Evolutionary conservation across 169 alveolate species (phyloP), one percentile per base, ranked within the genome.

Genomic region (Plasmodium inui): DNA sequence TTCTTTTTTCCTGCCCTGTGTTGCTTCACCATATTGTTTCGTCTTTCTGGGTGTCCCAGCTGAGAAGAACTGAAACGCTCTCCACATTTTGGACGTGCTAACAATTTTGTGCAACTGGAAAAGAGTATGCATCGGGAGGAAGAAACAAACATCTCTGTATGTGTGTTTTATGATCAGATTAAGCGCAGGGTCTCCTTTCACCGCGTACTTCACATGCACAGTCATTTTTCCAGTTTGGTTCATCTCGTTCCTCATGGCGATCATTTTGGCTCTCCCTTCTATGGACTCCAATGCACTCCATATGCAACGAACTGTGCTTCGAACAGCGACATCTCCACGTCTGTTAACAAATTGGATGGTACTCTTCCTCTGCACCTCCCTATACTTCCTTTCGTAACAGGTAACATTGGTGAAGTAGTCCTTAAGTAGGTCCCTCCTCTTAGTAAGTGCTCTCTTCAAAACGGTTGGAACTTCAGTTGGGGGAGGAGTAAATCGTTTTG

Each of bases 101-200:
- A 57, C 12, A 53, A 82, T 82, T 57, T 57, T 82, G 8, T 57
- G 12, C 22, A 55, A 57, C 34, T 57, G 26, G 14, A 82, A 41
- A 82, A 82, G 44, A 8, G 81, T 10, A 8, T 57, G 39, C 39
- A 82, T n/a, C 8, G 90, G 90, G 14, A 30, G 37, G 72, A 55
- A 82, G 19, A 82, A 30, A n/a, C 26, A 82, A 32, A 82, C 14
- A 57, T 82, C 71, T 1, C 44, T 50, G 14, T 28, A 82, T 5
- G 30, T 55, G 19, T 53, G 46, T 9, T 57, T 82, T 0, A 30
- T 2, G 4, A 53, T n/a, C n/a, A 82, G n/a, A 10, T 28, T 53
- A 5, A 82, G 1, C 2, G 32, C 37, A 6, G 70, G 19, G 14
- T 82, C 32, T 46, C 57, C 71, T n/a, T 57, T 82, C 22, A 79